phyloP scores from a whole-genome alignment of 75 land plant genomes.

The Sequoiadendron giganteum region DNA sequence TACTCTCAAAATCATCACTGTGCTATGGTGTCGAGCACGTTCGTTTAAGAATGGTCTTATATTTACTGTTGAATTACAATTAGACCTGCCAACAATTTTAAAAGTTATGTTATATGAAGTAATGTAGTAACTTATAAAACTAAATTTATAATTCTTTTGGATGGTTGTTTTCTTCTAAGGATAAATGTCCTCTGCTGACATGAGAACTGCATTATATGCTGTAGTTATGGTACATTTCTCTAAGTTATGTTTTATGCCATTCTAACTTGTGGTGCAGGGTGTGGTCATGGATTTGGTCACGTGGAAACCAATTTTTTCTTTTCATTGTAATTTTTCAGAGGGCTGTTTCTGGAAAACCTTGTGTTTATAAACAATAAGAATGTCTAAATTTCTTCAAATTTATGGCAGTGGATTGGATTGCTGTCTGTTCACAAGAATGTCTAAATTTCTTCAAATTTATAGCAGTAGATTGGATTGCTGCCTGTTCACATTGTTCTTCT shows the following conservation, averaged over 20 bases:
- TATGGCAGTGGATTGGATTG: no score
- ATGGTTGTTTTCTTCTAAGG: background rate
- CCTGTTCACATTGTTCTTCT: background rate
- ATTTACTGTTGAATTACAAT: background rate
- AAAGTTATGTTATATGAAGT: background rate
- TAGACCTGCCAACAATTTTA: background rate
- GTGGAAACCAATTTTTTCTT: background rate
- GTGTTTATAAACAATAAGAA: background rate
- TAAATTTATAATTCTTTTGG: background rate
- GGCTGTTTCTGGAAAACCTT: background rate
- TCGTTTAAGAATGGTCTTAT: background rate
- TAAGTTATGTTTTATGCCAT: background rate
- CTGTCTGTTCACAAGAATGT: no score
- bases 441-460: background rate
- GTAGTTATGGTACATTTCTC: background rate
- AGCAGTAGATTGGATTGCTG: background rate
- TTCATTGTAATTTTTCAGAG: background rate
- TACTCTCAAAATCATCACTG: background rate
- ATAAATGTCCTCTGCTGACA: background rate
- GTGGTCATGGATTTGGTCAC: background rate
- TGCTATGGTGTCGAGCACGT: background rate
- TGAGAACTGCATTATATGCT: background rate
- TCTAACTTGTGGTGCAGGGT: constrained; percentile 4
- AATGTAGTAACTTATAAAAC: background rate
- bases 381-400: no score